phyloP scores from a whole-genome alignment of 495 filamentous ascomycete species.

The Aspergillus ostianus region DNA sequence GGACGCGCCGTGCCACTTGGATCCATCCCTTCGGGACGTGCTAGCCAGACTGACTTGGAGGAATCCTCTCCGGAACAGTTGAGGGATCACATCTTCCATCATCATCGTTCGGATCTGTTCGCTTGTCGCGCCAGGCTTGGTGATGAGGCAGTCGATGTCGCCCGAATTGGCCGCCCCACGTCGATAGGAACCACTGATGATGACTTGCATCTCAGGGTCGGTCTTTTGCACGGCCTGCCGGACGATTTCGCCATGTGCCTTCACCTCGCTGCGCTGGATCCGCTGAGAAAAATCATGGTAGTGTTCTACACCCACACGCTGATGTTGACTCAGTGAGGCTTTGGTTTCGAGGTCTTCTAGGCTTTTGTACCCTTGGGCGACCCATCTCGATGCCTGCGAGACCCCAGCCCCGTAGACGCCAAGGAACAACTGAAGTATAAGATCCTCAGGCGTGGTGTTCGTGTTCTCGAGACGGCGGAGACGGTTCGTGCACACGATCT shows the following conservation, averaged over 20 bases:
- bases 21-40: slow-evolving; percentile 44
- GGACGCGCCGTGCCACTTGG: slow-evolving; percentile 90
- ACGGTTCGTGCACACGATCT: slow-evolving; percentile 76
- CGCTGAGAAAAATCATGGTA: slow-evolving; percentile 81
- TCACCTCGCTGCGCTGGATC: slow-evolving; percentile 79
- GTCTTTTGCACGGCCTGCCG: slow-evolving; percentile 56
- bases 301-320: slow-evolving; percentile 75
- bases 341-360: slow-evolving; percentile 68
- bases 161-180: slow-evolving; percentile 71
- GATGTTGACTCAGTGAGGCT: slow-evolving; percentile 67
- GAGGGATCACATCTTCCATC: slow-evolving; percentile 59
- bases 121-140: slow-evolving; percentile 59
- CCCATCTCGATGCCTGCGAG: slow-evolving; percentile 70
- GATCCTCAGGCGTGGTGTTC: slow-evolving; percentile 61
- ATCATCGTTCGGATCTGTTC: slow-evolving; percentile 62
- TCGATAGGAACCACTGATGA: slow-evolving; percentile 82
- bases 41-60: slow-evolving; percentile 53
- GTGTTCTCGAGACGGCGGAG: slow-evolving; percentile 73
- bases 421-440: slow-evolving; percentile 64
- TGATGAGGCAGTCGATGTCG: slow-evolving; percentile 87
- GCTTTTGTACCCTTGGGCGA: slow-evolving; percentile 70
- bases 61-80: slow-evolving; percentile 61
- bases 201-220: slow-evolving; percentile 64
- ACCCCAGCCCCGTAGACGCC: slow-evolving; percentile 80
- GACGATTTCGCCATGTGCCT: slow-evolving; percentile 66